phyloP scores from a whole-genome alignment of 371 early-diverging fungal genomes.

The Mucor velutinosus region DNA sequence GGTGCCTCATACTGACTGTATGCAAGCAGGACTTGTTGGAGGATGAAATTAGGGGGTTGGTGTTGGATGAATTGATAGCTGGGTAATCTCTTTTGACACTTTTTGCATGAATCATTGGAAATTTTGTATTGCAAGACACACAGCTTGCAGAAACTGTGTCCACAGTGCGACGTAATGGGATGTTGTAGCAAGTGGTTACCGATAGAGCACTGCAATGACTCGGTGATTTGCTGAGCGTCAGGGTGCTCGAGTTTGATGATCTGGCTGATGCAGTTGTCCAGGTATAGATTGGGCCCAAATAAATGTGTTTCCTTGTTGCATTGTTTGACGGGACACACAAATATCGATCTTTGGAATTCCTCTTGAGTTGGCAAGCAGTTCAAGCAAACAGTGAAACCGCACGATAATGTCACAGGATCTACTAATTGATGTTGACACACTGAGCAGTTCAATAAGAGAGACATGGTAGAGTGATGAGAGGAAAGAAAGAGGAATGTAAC shows the following conservation, averaged over 20 bases:
- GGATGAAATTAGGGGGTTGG: conserved; percentile 17
- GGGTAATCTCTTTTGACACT: conserved; percentile 31
- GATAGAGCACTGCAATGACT: conserved; percentile 62
- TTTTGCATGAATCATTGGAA: conserved; percentile 16
- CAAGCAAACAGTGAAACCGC: conserved; percentile 49
- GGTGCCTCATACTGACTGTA: background rate
- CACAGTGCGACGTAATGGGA: conserved; percentile 70
- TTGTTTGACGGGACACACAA: conserved; percentile 32
- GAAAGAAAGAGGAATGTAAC: background rate
- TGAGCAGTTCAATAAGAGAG: conserved; percentile 28
- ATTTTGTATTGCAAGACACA: conserved; percentile 48
- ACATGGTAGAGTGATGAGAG: background rate
- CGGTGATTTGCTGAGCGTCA: background rate
- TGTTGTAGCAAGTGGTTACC: conserved; percentile 55
- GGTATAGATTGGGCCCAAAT: conserved; percentile 24
- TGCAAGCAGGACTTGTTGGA: background rate
- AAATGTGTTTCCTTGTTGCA: conserved; percentile 33
- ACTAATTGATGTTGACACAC: conserved; percentile 34
- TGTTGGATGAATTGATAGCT: conserved; percentile 27
- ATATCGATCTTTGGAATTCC: conserved; percentile 11
- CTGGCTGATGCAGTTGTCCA: conserved; percentile 1
- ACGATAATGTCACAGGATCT: conserved; percentile 49
- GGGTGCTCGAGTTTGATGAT: background rate
- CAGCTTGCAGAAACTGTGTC: conserved; percentile 69
- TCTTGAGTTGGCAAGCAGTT: conserved; percentile 34